Evolutionary conservation across 2,329 filamentous ascomycete genomes (phyloP).

Genomic region (Fusarium avenaceum): DNA sequence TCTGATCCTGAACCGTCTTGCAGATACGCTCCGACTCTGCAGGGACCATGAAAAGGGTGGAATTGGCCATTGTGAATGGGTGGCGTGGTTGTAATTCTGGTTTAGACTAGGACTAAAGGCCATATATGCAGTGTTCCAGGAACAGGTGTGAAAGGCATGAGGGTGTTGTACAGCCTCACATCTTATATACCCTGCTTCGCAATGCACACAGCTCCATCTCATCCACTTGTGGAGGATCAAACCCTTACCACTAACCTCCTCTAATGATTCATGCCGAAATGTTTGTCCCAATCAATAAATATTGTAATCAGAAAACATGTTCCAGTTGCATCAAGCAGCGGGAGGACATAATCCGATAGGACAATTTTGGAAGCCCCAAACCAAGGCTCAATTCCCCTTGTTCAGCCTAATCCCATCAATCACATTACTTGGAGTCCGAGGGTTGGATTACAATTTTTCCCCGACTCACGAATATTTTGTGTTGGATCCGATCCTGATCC

Average conservation of each 20-base stretch:
- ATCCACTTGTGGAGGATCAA: too few relatives aligned
- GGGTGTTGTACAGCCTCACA: accelerated
- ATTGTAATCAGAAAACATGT: not conserved
- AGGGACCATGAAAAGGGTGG: conserved; percentile 52
- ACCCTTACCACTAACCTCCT: too few relatives aligned
- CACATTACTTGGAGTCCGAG: not conserved
- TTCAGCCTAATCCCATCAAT: not conserved
- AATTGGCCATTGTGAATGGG: conserved; percentile 32
- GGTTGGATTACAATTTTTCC: accelerated
- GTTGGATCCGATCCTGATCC: not conserved
- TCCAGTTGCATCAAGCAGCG: too few relatives aligned
- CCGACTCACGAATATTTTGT: not conserved
- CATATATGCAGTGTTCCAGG: not conserved
- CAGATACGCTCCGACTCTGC: conserved; percentile 51
- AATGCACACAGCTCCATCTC: too few relatives aligned
- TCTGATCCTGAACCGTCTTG: conserved; percentile 39
- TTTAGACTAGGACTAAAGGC: not conserved
- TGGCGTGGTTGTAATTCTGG: not conserved
- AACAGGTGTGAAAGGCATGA: accelerated
- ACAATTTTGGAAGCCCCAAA: too few relatives aligned
- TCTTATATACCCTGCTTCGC: too few relatives aligned
- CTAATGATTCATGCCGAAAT: too few relatives aligned
- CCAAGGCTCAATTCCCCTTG: not conserved
- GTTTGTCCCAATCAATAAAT: not conserved
- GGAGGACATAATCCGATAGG: not conserved